These are phyloP conservation scores for Apiospora koreana DNA, from an alignment of 2,329 filamentous ascomycete genomes.

Conservation along the genomic window DNA sequence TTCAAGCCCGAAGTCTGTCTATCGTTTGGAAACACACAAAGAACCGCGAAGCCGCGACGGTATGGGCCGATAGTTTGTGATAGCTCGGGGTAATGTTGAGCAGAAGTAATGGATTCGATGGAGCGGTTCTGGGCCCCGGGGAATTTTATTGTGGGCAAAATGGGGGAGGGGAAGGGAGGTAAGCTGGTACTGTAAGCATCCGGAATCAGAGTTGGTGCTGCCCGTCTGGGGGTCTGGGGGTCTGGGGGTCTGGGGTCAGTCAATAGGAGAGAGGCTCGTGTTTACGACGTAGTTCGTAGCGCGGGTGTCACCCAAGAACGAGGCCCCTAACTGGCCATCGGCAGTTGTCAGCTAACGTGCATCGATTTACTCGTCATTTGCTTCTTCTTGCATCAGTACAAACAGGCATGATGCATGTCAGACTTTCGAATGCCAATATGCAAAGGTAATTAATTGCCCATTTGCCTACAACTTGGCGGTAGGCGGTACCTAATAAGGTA, in stretches of 20 bases:
- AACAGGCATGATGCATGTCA: neutral
- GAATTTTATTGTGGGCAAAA: slow-evolving; percentile 12
- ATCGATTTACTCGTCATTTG: neutral
- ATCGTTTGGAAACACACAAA: neutral
- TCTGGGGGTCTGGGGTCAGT: neutral
- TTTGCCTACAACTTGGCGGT: neutral
- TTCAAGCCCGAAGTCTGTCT: neutral
- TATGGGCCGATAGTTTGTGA: slow-evolving; percentile 11
- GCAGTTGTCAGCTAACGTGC: neutral
- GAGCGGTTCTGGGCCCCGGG: slow-evolving; percentile 14
- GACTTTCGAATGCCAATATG: neutral
- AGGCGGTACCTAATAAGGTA: too few species aligned
- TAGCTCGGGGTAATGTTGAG: slow-evolving; percentile 49
- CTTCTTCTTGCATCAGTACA: neutral
- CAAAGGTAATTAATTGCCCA: neutral
- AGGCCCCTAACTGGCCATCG: neutral
- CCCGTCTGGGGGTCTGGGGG: neutral
- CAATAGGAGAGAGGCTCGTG: neutral
- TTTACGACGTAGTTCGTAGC: neutral
- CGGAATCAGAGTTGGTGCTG: neutral
- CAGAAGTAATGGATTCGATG: slow-evolving; percentile 31
- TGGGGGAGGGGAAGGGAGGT: neutral
- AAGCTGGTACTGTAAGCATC: too few species aligned
- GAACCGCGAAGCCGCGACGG: neutral
- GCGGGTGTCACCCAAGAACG: neutral